A percentile compares a stretch with the other conserved stretches of the same genome.
Evolutionary conservation across 2,329 filamentous ascomycete species (phyloP).

Genomic region (Epichloe gansuensis): DNA sequence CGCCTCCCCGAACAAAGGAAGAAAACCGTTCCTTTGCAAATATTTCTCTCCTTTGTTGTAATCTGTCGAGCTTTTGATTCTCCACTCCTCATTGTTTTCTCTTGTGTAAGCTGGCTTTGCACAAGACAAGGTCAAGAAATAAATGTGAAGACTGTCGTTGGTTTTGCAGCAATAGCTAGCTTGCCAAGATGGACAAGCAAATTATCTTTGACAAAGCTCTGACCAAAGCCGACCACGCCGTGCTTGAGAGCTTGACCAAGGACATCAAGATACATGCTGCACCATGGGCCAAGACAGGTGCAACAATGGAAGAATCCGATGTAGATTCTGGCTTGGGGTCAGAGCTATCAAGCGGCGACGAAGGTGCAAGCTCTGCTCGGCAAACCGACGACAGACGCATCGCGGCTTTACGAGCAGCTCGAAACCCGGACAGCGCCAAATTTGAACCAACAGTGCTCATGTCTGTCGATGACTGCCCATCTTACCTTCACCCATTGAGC

Average conservation of each 20-base stretch:
- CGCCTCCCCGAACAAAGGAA: no score
- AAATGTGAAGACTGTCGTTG: background rate
- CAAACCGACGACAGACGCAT: constrained; percentile 12
- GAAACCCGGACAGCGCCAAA: constrained; percentile 24
- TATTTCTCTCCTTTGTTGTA: no score
- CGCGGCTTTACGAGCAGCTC: constrained; percentile 25
- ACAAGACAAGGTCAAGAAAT: background rate
- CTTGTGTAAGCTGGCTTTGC: background rate
- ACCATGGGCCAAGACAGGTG: background rate
- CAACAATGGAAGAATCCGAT: background rate
- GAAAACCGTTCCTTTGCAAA: no score
- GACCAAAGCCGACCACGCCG: constrained; percentile 27
- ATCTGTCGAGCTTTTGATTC: no score
- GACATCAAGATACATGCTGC: constrained; percentile 19
- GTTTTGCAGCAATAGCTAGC: background rate
- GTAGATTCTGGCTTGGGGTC: constrained; percentile 7
- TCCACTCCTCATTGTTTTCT: background rate
- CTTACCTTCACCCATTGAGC: constrained; percentile 25
- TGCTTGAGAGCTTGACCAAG: constrained; percentile 26
- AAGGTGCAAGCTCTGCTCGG: background rate
- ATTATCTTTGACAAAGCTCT: constrained; percentile 27
- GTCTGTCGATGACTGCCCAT: constrained; percentile 25
- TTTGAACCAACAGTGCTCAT: constrained; percentile 36
- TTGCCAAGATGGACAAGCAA: constrained; percentile 11
- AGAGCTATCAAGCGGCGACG: constrained; percentile 3